These are phyloP conservation scores for Saccharomycopsis amapae DNA, from an alignment of 805 yeast species.

Conservation along the genomic window DNA sequence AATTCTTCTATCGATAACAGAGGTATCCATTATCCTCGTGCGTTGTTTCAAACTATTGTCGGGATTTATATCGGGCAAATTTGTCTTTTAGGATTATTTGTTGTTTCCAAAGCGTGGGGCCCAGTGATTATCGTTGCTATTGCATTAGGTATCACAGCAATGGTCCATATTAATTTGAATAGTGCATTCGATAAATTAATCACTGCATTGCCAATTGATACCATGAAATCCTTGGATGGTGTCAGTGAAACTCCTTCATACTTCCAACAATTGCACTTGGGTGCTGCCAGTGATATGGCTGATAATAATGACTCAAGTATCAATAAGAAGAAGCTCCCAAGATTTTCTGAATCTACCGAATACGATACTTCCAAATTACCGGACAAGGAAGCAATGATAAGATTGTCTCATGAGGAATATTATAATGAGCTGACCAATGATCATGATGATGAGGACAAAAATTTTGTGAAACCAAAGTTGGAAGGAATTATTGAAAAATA, in stretches of 20 bases:
- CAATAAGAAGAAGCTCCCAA: too few species aligned
- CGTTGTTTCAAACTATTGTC: constrained; percentile 78
- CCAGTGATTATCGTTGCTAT: constrained; percentile 74
- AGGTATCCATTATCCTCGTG: constrained; percentile 83
- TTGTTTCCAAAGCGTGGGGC: constrained; percentile 93
- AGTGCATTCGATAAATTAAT: constrained; percentile 60
- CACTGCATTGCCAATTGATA: constrained; percentile 55
- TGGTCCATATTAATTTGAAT: constrained; percentile 59
- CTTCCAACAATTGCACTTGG: not conserved
- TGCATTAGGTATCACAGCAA: constrained; percentile 55
- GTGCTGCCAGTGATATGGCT: not conserved
- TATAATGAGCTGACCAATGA: not conserved
- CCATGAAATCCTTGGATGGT: constrained; percentile 75
- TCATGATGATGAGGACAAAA: not conserved
- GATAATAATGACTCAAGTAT: not conserved
- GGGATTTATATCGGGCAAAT: constrained; percentile 87
- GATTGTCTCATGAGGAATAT: not conserved
- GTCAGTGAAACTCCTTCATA: constrained; percentile 51
- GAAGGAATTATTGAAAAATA: constrained; percentile 5
- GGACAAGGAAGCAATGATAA: constrained; percentile 10
- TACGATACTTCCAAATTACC: not conserved
- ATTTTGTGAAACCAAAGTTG: not conserved
- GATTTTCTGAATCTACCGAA: constrained; percentile 3
- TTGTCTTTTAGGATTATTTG: constrained; percentile 79
- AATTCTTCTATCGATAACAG: constrained; percentile 64